phyloP scores from a whole-genome alignment of 2,329 filamentous ascomycete genomes.

The Epichloe scottii region DNA sequence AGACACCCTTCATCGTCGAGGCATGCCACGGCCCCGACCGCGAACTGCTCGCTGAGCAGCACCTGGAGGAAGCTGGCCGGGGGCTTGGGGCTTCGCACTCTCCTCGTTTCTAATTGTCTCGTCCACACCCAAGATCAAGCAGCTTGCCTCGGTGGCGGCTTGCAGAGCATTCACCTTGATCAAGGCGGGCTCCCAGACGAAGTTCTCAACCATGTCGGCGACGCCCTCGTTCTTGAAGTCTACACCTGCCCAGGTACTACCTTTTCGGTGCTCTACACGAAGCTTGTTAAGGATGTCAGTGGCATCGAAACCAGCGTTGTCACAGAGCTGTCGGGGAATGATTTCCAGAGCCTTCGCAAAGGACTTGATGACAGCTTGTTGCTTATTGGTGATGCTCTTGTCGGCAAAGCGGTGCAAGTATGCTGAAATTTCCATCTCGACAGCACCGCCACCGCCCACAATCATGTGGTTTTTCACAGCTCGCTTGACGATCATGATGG shows the following conservation, averaged over 20 bases:
- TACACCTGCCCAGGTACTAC: constrained; percentile 86
- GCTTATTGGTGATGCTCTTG: constrained; percentile 85
- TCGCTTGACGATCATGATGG: constrained; percentile 99
- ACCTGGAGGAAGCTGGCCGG: constrained; percentile 62
- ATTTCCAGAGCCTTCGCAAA: constrained; percentile 96
- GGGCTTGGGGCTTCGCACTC: constrained; percentile 71
- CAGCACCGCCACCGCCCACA: constrained; percentile 86
- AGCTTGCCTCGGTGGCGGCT: constrained; percentile 88
- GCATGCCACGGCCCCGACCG: constrained; percentile 79
- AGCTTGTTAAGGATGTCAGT: constrained; percentile 96
- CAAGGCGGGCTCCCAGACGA: constrained; percentile 94
- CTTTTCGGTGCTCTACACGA: constrained; percentile 90
- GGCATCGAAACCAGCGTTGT: constrained; percentile 96
- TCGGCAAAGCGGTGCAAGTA: constrained; percentile 90
- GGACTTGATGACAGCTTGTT: constrained; percentile 93
- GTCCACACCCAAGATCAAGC: constrained; percentile 89
- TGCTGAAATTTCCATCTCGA: constrained; percentile 92
- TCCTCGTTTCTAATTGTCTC: constrained; percentile 99
- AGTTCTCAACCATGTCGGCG: constrained; percentile 84
- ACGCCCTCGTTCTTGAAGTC: constrained; percentile 91
- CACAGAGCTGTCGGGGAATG: constrained; percentile 91
- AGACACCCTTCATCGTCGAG: constrained; percentile 47
- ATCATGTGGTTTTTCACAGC: constrained; percentile 91
- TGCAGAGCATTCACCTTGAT: constrained; percentile 97
- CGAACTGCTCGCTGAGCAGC: constrained; percentile 82